Evolutionary conservation across 1,284 basidiomycete genomes (phyloP), one percentile per base, ranked within the genome.

Genomic region (Trametes versicolor): DNA sequence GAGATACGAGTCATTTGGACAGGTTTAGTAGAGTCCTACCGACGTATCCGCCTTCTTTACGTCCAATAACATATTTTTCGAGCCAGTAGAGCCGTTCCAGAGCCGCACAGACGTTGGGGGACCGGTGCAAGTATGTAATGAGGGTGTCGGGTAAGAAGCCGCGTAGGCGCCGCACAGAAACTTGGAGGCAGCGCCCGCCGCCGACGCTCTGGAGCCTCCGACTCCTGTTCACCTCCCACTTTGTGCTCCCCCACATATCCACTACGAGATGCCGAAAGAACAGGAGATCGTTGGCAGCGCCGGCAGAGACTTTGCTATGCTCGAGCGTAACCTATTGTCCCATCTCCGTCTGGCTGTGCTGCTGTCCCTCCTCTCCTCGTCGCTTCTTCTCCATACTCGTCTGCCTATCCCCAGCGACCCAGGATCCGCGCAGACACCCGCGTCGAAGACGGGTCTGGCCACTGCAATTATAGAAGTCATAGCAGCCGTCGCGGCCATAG

Each of bases 231-330:
- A 51, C 23, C 48, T 15, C 49, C 49, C 9, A 27, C 37, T 12
- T 39, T 2, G 12, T 39, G 5, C 12, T 39, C 37, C 37, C 37
- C 13, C 10, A 39, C 37, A 3, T 32, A 4, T 43, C 41, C 15
- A n/a, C 13, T 19, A 19, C 50, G 57, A 23, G 39, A 76, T 76
- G 76, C 74, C 73, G 17, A 70, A 71, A 19, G 54, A 70, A 27
- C 66, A 79, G 6, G 72, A 79, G 48, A 78, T 81, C 57, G 71
- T 73, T 25, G 80, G 81, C 58, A 85, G 83, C 70, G 81, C 81
- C 17, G 87, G 87, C 15, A 82, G 91, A 70, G 90, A 92, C 73
- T 91, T 85, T 66, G 88, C 85, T 73, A 91, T 92, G 90, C 82
- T 92, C 12, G 90, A 92, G 75, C 82, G 90, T 58, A 92, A 92